Base-by-base conservation (phyloP, 305 asterid species). In the Solanum hybrid region DNA sequence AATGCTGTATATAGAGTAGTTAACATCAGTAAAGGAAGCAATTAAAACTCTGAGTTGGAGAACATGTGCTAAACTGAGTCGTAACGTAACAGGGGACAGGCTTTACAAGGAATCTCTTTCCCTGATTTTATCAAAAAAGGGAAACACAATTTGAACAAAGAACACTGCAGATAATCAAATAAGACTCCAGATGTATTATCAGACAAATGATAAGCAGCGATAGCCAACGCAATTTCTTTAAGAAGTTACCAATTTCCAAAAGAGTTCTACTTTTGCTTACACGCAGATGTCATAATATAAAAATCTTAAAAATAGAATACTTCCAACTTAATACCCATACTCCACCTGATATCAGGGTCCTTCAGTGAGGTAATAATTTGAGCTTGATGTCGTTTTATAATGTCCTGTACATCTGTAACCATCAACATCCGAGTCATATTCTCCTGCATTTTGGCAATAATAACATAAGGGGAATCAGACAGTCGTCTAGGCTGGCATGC, bases 351-450 rank as follows among this genome's bases (percentile, higher is more conserved):
- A 94, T 98, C 99, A 90, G 99, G 99, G 93, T 98, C 99, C 95
- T 98, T 98, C 87, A 98, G 92, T 42, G 99, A 98, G 86, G 99
- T 98, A 87, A 98, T 96, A 89, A 98, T 98, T 94, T 98, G 99
- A 76, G 99, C 97, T 95, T 98, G 99, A 93, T 98, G 99, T 92
- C 99, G 95, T 94, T 98, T 97, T 88, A 98, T 98, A 66, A 98
- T 97, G 89, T 98, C 99, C 90, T 96, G 99, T 89, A 98, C 98
- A 90, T 97, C 99, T 78, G 99, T 93, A 91, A 98, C 99, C 99
- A 97, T 96, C 96, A 98, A 92, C 99, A 96, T 98, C 91, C 99
- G 95, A 88, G 99, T 93, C 99, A 98, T 98, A 92, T 97, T 98
- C 94, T 97, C 99, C 99, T 98, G 99, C 93, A 94, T 90, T 90